A percentile compares a stretch with the other conserved stretches of the same genome.
Evolutionary conservation across 2,329 filamentous ascomycete species (phyloP).

Genomic region (Colletotrichum tamarilloi): DNA sequence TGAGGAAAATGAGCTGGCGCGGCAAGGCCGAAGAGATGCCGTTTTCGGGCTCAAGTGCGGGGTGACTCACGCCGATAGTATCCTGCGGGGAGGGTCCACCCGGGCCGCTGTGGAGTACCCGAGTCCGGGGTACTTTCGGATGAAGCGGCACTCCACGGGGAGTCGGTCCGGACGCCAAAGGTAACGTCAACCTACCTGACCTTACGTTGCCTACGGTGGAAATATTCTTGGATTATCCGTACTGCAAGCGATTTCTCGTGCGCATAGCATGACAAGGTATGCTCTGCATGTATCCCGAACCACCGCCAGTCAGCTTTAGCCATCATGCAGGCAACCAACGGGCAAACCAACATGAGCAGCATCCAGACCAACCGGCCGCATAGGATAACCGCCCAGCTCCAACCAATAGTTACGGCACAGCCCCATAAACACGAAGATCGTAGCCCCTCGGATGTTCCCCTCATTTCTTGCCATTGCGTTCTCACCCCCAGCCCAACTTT

Average conservation of each 20-base stretch:
- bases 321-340: background rate
- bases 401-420: background rate
- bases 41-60: background rate
- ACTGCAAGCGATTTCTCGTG: too few relatives aligned
- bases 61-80: background rate
- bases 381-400: background rate
- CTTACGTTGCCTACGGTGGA: too few relatives aligned
- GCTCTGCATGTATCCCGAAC: too few relatives aligned
- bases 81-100: background rate
- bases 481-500: too few relatives aligned
- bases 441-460: background rate
- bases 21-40: background rate
- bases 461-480: background rate
- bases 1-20: fast-evolving
- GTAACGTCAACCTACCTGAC: too few relatives aligned
- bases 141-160: background rate
- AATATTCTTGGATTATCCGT: too few relatives aligned
- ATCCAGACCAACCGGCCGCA: background rate
- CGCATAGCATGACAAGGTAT: too few relatives aligned
- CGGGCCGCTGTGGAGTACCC: background rate
- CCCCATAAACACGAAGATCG: background rate
- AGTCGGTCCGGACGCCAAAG: background rate
- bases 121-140: background rate
- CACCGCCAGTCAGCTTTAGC: background rate
- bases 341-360: background rate